Evolutionary conservation across 2,329 filamentous ascomycete species (phyloP), one percentile per base, ranked within the genome.

Genomic region (Clarireedia homoeocarpa): DNA sequence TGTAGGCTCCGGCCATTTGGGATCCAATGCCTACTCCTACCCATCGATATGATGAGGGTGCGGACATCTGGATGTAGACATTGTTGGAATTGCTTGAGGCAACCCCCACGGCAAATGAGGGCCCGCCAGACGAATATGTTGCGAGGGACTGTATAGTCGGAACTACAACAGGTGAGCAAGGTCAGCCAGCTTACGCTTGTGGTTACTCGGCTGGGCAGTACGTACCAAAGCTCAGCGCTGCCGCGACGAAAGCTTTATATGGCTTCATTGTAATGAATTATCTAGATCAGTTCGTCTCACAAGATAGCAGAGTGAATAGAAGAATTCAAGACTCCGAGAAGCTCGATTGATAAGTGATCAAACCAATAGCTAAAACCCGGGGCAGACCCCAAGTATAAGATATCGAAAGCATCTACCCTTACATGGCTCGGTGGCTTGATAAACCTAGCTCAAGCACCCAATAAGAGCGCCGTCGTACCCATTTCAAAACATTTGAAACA

Each of bases 31-130:
- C 82, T 2, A 84, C 67, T 3, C 72, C 77, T n/a, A 81, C 73
- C 77, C 78, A 85, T 71, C 75, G 67, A 62, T 79, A 76, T 4
- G 66, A 71, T 20, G 73, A 75, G 0, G 81, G 79, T 2, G 77
- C 79, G 38, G 73, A 73, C 52, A 85, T 71, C 56, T 81, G 79
- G 65, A 84, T 76, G 67, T 77, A 84, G 56, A 85, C 76, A 1
- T 75, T 75, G 6, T 80, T 82, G 6, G 59, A 47, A 14, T 62
- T 61, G 36, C 49, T 54, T 7, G 61, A 56, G 3, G 66, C 59
- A n/a, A 67, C 58, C 4, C 61, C 65, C 9, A 67, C 58, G 3
- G 54, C 53, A 58, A 64, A 67, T 6, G 57, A 56, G 23, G 62
- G 61, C 7, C 59, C 62, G 14, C 53, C 55, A 36, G 56, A 24